phyloP scores from a whole-genome alignment of 2,329 filamentous ascomycete species.

The Aureobasidium sp. region DNA sequence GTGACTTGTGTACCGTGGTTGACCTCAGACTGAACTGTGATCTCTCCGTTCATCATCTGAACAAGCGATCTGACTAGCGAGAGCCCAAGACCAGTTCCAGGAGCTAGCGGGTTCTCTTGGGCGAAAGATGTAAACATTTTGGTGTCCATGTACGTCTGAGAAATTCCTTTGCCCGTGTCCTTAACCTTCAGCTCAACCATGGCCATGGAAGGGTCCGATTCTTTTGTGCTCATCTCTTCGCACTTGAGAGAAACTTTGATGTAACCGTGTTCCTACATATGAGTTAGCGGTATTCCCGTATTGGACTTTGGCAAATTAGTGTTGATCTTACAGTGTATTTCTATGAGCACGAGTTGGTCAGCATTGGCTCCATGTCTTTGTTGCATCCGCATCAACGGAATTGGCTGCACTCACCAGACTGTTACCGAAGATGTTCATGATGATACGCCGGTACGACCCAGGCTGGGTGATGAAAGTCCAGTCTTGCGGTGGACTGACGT shows the following conservation, averaged over 20 bases:
- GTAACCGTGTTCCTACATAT: constrained; percentile 24
- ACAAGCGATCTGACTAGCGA: constrained; percentile 19
- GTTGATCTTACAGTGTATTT: constrained; percentile 31
- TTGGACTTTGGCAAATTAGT: neutral
- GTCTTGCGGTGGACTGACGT: constrained; percentile 29
- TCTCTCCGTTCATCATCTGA: constrained; percentile 17
- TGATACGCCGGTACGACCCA: constrained; percentile 35
- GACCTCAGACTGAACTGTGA: constrained; percentile 18
- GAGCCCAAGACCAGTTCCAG: constrained; percentile 20
- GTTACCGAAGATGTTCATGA: constrained; percentile 43
- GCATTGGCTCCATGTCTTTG: neutral
- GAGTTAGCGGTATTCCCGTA: constrained; percentile 6
- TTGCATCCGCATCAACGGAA: neutral
- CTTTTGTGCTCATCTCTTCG: constrained; percentile 18
- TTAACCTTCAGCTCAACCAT: constrained; percentile 5
- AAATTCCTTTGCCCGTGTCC: constrained; percentile 21
- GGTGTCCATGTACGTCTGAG: constrained; percentile 17
- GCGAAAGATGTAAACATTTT: constrained; percentile 20
- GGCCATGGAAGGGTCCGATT: neutral
- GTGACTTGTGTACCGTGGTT: constrained; percentile 16
- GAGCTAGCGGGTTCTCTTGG: constrained; percentile 18
- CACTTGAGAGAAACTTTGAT: constrained; percentile 28
- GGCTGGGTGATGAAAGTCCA: constrained; percentile 38
- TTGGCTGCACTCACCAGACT: constrained; percentile 23
- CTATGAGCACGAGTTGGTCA: neutral